phyloP scores from a whole-genome alignment of 345 rosid genomes.

The Brassica juncea region DNA sequence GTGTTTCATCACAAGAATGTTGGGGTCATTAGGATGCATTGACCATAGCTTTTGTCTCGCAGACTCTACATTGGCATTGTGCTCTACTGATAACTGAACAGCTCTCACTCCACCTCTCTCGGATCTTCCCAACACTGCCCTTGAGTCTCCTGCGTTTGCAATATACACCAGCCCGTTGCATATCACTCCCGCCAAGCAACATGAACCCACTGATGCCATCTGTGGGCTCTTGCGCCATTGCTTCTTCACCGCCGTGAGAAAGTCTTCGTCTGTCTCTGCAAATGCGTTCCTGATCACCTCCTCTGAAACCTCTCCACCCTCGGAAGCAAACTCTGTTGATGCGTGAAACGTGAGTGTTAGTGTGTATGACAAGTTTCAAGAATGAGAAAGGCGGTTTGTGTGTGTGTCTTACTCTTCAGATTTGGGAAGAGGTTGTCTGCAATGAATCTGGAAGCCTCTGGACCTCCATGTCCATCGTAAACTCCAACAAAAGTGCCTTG shows the following conservation, averaged over 20 bases:
- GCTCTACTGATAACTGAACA: conserved; percentile 68
- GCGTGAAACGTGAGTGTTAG: conserved; percentile 16
- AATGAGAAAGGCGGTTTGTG: not conserved
- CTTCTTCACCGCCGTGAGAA: conserved; percentile 60
- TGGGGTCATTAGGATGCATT: conserved; percentile 66
- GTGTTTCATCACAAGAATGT: conserved; percentile 64
- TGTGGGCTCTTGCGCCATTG: conserved; percentile 64
- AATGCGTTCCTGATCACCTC: conserved; percentile 60
- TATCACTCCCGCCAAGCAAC: conserved; percentile 69
- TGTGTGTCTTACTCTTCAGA: conserved; percentile 55
- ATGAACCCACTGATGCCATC: conserved; percentile 81
- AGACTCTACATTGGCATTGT: conserved; percentile 65
- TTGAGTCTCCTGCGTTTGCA: conserved; percentile 80
- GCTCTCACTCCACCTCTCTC: conserved; percentile 53
- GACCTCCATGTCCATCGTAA: conserved; percentile 90
- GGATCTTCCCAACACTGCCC: conserved; percentile 67
- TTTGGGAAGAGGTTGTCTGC: conserved; percentile 57
- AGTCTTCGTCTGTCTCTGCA: conserved; percentile 57
- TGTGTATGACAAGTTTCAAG: not conserved
- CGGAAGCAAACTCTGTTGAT: conserved; percentile 56
- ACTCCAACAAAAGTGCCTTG: conserved; percentile 73
- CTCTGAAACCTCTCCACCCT: conserved; percentile 50
- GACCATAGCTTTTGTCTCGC: conserved; percentile 67
- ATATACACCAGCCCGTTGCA: conserved; percentile 64
- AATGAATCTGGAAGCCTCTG: conserved; percentile 69